Conservation (phyloP, 2,329 filamentous ascomycete genomes). For the Cercospora zeae-maydis region DNA sequence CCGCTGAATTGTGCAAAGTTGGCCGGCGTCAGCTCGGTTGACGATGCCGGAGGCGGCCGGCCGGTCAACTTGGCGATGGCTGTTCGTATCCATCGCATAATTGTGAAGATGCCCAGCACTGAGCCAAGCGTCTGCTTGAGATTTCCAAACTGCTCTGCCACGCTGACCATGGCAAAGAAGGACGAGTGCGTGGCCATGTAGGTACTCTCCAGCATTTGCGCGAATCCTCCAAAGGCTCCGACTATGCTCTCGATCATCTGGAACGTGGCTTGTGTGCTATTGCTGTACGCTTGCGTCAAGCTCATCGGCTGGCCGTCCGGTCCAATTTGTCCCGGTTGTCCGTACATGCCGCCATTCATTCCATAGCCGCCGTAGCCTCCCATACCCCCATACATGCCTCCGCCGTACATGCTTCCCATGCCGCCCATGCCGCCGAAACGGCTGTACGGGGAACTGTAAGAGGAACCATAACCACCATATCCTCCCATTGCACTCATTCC, state of each 20-base stretch:
- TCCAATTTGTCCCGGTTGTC: conserved; percentile 49
- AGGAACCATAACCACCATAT: conserved; percentile 35
- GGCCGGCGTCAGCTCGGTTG: conserved; percentile 79
- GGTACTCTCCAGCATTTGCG: conserved; percentile 98
- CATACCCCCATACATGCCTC: conserved; percentile 17
- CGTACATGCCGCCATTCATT: conserved; percentile 34
- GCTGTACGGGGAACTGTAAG: conserved; percentile 43
- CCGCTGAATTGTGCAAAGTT: conserved; percentile 89
- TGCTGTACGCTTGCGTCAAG: conserved; percentile 89
- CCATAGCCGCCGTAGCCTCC: conserved; percentile 34
- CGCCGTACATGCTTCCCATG: conserved; percentile 23
- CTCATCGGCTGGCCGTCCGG: conserved; percentile 82
- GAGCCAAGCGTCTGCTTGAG: conserved; percentile 90
- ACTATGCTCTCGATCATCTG: conserved; percentile 98
- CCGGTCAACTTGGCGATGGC: conserved; percentile 90
- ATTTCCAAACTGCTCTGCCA: conserved; percentile 94
- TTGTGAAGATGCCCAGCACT: conserved; percentile 88
- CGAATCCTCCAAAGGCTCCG: conserved; percentile 92
- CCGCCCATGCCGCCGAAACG: conserved; percentile 47
- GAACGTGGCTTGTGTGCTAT: conserved; percentile 93
- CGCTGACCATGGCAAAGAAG: conserved; percentile 98
- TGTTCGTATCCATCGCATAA: conserved; percentile 92
- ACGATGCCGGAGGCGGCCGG: conserved; percentile 81
- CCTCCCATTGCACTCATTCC: conserved; percentile 41
- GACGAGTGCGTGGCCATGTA: conserved; percentile 99